phyloP scores from a whole-genome alignment of 2,329 filamentous ascomycete species.

The Colletotrichum tropicicola region DNA sequence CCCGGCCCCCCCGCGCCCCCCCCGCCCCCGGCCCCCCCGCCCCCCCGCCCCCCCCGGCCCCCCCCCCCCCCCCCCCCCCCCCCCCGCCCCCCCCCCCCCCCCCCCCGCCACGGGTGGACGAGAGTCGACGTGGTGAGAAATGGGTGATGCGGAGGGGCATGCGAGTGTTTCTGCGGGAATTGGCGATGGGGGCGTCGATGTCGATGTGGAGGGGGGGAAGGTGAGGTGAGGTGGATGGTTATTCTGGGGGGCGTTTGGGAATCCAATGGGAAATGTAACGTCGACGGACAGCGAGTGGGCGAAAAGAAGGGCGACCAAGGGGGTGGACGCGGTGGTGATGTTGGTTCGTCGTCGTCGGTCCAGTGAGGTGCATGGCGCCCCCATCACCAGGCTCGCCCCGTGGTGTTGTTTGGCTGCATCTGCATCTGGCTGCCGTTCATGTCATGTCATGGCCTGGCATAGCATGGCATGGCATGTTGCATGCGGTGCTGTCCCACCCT shows the following conservation, averaged over 20 bases:
- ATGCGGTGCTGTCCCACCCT: slow-evolving; percentile 13
- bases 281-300: not conserved
- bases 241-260: too few relatives aligned
- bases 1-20: too few relatives aligned
- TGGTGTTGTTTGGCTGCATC: slow-evolving; percentile 21
- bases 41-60: too few relatives aligned
- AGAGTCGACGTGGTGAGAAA: not conserved
- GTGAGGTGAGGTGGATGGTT: not conserved
- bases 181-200: not conserved
- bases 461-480: slow-evolving; percentile 20
- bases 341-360: slow-evolving; percentile 28
- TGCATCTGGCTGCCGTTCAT: slow-evolving; percentile 22
- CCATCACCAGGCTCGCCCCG: too few relatives aligned
- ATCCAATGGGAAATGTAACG: slow-evolving; percentile 14
- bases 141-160: slow-evolving; percentile 8
- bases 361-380: slow-evolving; percentile 53
- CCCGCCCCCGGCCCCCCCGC: too few relatives aligned
- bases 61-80: too few relatives aligned
- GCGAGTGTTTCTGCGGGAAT: slow-evolving; percentile 18
- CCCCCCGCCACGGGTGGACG: not conserved
- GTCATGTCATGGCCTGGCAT: too few relatives aligned
- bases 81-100: too few relatives aligned
- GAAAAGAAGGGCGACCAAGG: not conserved
- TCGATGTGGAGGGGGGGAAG: slow-evolving; percentile 7
- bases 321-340: not conserved